Conservation (phyloP, 495 filamentous ascomycete species). For the Penicillium samsonianum region DNA sequence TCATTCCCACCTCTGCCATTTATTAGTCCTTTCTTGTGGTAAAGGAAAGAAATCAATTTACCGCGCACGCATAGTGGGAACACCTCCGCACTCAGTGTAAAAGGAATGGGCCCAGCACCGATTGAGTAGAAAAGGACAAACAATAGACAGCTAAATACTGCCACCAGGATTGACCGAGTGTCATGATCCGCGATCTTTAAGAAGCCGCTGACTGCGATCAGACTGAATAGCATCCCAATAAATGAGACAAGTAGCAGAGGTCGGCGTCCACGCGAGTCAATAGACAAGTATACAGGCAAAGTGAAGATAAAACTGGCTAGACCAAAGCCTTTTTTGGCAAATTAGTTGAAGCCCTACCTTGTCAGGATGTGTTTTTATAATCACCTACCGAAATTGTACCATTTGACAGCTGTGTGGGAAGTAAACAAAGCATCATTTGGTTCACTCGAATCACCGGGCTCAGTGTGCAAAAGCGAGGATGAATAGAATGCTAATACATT, state of each 20-base stretch:
- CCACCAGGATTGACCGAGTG: not conserved
- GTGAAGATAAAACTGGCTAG: not conserved
- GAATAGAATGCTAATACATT: not conserved
- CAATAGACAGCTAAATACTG: not conserved
- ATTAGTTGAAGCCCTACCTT: not conserved
- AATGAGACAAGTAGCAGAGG: not conserved
- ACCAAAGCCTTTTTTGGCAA: not conserved
- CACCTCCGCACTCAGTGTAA: not conserved
- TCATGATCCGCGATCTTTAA: not conserved
- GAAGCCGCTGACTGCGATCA: not conserved
- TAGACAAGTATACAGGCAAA: not conserved
- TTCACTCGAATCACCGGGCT: no score
- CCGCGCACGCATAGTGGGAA: slow-evolving; percentile 57
- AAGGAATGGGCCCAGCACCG: not conserved
- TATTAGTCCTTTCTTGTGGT: not conserved
- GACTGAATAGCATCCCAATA: not conserved
- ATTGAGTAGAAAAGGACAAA: not conserved
- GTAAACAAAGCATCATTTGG: no score
- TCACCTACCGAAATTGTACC: not conserved
- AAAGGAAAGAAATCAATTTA: not conserved
- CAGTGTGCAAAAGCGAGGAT: not conserved
- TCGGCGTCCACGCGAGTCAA: not conserved
- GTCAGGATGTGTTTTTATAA: not conserved
- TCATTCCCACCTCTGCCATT: slow-evolving; percentile 62
- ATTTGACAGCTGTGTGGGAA: not conserved